phyloP scores from a whole-genome alignment of 345 rosid genomes.

The Eutrema japonicum region DNA sequence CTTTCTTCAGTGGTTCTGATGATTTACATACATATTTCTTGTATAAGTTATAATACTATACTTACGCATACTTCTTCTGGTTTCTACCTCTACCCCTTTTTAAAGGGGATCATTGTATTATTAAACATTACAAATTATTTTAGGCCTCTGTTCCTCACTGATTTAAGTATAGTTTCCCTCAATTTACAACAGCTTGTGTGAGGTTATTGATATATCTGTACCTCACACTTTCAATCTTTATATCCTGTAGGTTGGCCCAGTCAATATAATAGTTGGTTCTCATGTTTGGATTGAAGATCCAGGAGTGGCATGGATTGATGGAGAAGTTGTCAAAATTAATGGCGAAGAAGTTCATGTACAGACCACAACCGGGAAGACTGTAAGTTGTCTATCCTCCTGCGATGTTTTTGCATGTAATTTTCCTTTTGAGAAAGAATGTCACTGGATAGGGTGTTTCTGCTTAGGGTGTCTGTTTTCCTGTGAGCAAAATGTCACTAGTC shows the following conservation, averaged over 20 bases:
- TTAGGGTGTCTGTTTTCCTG: slow-evolving; percentile 11
- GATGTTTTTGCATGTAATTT: slow-evolving; percentile 25
- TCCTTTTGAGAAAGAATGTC: slow-evolving; percentile 21
- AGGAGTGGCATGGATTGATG: slow-evolving; percentile 84
- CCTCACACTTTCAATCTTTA: slow-evolving; percentile 16
- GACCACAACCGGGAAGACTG: slow-evolving; percentile 68
- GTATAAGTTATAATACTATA: neutral
- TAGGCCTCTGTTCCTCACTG: neutral
- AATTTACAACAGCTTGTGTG: slow-evolving; percentile 15
- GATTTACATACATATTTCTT: neutral
- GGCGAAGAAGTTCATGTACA: slow-evolving; percentile 80
- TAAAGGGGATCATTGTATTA: neutral
- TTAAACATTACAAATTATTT: neutral
- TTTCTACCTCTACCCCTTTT: slow-evolving; percentile 1
- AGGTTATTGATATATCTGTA: neutral
- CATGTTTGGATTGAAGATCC: slow-evolving; percentile 98
- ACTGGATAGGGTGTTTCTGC: slow-evolving; percentile 16
- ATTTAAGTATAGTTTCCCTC: neutral
- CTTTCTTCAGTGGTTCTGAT: neutral
- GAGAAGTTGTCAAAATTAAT: slow-evolving; percentile 76
- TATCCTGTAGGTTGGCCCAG: slow-evolving; percentile 68
- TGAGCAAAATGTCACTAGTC: slow-evolving; percentile 2
- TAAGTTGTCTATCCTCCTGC: slow-evolving; percentile 49
- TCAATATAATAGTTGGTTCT: slow-evolving; percentile 92
- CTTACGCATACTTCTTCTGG: neutral